Evolutionary conservation across 371 early-diverging fungal genomes (phyloP), one percentile per base, ranked within the genome.

Genomic region (Rhizopus microsporus): DNA sequence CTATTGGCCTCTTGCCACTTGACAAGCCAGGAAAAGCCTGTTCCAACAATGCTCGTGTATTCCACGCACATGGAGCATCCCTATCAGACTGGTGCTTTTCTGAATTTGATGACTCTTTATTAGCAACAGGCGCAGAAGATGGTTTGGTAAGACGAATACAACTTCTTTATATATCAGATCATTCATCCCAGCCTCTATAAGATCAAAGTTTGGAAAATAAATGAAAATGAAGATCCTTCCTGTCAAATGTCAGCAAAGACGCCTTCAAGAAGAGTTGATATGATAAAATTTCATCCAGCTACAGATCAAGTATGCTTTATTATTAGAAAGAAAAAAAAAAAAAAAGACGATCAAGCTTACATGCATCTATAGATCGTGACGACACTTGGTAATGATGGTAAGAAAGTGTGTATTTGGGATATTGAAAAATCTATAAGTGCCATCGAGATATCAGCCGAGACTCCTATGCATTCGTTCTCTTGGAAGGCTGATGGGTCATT

Each of bases 391-490:
- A 74, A 70, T 31, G 71, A 79, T 15, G 76, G 72, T 2, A 81
- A 82, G 48, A 52, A 85, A 31, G 74, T 92, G 31, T 81, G 83
- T 43, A 79, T 92, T 38, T 87, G 90, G 83, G 88, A 93, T 63
- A 69, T 87, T 10, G 54, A 79, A 40, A 76, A 71, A 12, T 66
- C 75, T 61, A 35, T 17, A 31, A 48, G 29, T 50, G 59, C 51
- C 40, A 51, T 57, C 34, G 44, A 48, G 17, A 51, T 45, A 3
- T 7, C 55, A 9, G 51, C 38, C 6, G 59, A 38, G 16, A 74
- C 73, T 31, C 54, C 65, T 0, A 74, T 85, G 29, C 78, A 79
- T 40, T 82, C 83, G 1, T 63, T 88, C 34, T 71, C 84, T 42
- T 75, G 89, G 81, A 84, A 85, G 39, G 77, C 76, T 3, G 86